These are phyloP conservation scores for Zygnema cylindricum DNA, from an alignment of 139 green algal genomes.

Conservation along the genomic window DNA sequence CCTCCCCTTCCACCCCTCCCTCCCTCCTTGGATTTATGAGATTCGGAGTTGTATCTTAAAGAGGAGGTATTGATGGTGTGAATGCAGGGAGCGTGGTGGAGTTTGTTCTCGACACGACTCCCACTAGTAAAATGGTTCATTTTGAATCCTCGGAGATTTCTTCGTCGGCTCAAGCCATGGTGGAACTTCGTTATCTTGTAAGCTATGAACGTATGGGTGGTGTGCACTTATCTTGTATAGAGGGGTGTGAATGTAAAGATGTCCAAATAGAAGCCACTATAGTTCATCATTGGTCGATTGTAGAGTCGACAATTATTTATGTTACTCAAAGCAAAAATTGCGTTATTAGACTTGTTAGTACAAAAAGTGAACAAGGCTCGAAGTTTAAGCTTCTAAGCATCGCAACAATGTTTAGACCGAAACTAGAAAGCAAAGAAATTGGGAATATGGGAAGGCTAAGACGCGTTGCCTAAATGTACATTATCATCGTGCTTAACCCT, in stretches of 20 bases:
- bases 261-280: slow-evolving; percentile 23
- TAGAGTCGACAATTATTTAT: not conserved
- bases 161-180: slow-evolving; percentile 1
- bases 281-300: slow-evolving; percentile 28
- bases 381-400: slow-evolving; percentile 47
- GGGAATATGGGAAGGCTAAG: too few species aligned
- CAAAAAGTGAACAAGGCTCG: not conserved
- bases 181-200: slow-evolving; percentile 41
- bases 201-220: slow-evolving; percentile 47
- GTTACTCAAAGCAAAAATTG: slow-evolving; percentile 24
- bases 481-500: too few species aligned
- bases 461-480: too few species aligned
- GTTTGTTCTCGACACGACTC: slow-evolving; percentile 33
- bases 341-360: slow-evolving; percentile 5
- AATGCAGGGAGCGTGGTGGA: slow-evolving; percentile 35
- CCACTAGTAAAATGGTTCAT: slow-evolving; percentile 12
- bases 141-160: slow-evolving; percentile 3
- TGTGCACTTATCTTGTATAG: slow-evolving; percentile 20
- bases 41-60: not conserved
- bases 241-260: slow-evolving; percentile 25
- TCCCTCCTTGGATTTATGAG: slow-evolving; percentile 3
- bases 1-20: slow-evolving; percentile 13
- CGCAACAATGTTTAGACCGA: not conserved
- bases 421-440: too few species aligned
- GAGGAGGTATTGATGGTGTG: too few species aligned